Conservation (phyloP, 352 stramenopile genomes). For the Peronospora farinosa region DNA sequence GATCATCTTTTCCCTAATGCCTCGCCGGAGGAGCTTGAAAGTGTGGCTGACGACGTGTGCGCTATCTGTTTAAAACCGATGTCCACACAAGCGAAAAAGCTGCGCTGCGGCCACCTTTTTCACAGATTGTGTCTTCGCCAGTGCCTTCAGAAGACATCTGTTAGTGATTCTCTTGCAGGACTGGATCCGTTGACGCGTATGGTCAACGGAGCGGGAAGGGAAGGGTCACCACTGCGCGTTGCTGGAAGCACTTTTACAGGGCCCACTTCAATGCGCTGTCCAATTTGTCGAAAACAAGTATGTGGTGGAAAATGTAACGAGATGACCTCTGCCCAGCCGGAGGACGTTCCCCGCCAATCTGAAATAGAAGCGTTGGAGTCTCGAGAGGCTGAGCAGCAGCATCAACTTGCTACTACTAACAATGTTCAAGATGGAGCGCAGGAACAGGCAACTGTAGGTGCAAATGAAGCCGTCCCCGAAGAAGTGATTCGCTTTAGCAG, state of each 20-base stretch:
- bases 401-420: constrained; percentile 8
- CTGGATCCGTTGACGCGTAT: constrained; percentile 27
- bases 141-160: constrained; percentile 61
- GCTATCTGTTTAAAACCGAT: constrained; percentile 76
- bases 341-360: constrained; percentile 4
- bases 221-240: constrained; percentile 12
- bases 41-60: constrained; percentile 66
- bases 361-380: constrained; percentile 16
- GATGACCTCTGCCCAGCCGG: constrained; percentile 1
- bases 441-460: constrained; percentile 2
- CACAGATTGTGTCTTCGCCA: constrained; percentile 69
- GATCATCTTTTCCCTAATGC: constrained; percentile 60
- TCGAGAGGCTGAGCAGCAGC: neutral
- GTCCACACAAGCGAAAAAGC: constrained; percentile 60
- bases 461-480: constrained; percentile 24
- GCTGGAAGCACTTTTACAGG: constrained; percentile 3
- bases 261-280: constrained; percentile 42
- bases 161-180: constrained; percentile 48
- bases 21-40: constrained; percentile 42
- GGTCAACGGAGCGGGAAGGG: constrained; percentile 32
- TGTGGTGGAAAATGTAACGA: constrained; percentile 33
- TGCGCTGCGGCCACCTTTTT: constrained; percentile 68
- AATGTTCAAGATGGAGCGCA: constrained; percentile 12
- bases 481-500: constrained; percentile 74
- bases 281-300: constrained; percentile 59